Evolutionary conservation across 306 rosid species (phyloP).

Genomic region (Potentilla sterilis): DNA sequence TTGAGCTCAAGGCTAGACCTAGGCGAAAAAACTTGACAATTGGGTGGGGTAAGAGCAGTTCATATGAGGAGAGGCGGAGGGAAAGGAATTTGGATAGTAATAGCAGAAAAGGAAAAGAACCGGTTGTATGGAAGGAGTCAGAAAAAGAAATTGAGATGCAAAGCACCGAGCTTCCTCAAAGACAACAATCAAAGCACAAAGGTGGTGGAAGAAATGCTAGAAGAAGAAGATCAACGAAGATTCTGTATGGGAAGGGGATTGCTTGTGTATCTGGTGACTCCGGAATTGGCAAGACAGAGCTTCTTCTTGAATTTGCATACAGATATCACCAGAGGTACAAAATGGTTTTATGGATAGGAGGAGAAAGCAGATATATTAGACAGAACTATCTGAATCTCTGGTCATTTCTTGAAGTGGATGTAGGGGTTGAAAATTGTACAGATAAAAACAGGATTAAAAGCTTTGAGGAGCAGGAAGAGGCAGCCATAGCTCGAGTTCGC

Average conservation of each 20-base stretch:
- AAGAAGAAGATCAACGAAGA: conserved; percentile 56
- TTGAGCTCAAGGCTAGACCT: conserved; percentile 78
- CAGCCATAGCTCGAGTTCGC: conserved; percentile 70
- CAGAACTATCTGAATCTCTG: conserved; percentile 77
- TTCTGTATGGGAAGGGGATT: conserved; percentile 77
- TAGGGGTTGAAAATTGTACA: conserved; percentile 63
- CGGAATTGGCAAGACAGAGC: conserved; percentile 92
- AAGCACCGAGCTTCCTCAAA: conserved; percentile 50
- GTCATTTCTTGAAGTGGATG: conserved; percentile 78
- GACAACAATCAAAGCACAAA: conserved; percentile 48
- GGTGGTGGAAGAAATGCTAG: conserved; percentile 47
- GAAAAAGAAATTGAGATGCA: conserved; percentile 86
- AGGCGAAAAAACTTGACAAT: conserved; percentile 58
- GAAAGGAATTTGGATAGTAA: conserved; percentile 36
- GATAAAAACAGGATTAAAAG: conserved; percentile 57
- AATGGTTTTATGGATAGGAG: conserved; percentile 87
- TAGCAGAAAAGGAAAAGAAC: conserved; percentile 68
- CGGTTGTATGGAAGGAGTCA: conserved; percentile 81
- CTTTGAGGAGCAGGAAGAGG: conserved; percentile 80
- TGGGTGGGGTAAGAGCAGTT: conserved; percentile 60
- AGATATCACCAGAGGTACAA: conserved; percentile 86
- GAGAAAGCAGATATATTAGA: conserved; percentile 74
- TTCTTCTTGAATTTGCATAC: conserved; percentile 82
- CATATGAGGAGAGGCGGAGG: conserved; percentile 56
- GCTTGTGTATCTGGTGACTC: conserved; percentile 80